Evolutionary conservation across 257 asterid genomes (phyloP).

Genomic region (Gardenia jasminoides): DNA sequence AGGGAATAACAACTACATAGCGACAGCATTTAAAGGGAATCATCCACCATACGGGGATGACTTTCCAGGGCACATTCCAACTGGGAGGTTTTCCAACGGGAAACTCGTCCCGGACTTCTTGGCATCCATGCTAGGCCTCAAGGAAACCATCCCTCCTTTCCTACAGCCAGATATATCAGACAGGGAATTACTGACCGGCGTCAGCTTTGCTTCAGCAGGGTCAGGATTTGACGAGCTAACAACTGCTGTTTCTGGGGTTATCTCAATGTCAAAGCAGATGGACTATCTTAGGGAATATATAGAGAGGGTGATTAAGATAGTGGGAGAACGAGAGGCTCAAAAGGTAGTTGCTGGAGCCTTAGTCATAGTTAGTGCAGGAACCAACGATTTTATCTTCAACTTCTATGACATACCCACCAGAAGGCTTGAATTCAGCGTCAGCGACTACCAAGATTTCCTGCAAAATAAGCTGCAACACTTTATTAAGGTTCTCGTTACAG

Average conservation of each 20-base stretch:
- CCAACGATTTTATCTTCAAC: constrained; percentile 63
- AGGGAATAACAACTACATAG: constrained; percentile 72
- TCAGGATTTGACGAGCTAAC: constrained; percentile 75
- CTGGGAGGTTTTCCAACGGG: constrained; percentile 74
- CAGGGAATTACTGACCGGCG: constrained; percentile 53
- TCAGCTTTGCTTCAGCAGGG: constrained; percentile 75
- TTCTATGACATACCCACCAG: constrained; percentile 58
- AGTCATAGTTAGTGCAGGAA: constrained; percentile 61
- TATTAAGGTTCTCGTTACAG: constrained; percentile 43
- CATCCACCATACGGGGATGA: constrained; percentile 61
- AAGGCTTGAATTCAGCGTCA: constrained; percentile 40
- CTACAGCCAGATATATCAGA: constrained; percentile 55
- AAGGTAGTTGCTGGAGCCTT: constrained; percentile 37
- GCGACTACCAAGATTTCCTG: constrained; percentile 51
- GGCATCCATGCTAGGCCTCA: constrained; percentile 57
- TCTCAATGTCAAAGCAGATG: constrained; percentile 47
- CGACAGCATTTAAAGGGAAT: constrained; percentile 46
- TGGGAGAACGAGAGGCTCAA: constrained; percentile 40
- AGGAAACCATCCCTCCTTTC: constrained; percentile 58
- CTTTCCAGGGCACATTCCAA: constrained; percentile 49
- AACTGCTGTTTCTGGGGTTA: constrained; percentile 40
- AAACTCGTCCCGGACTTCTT: constrained; percentile 66
- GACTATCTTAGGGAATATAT: constrained; percentile 36
- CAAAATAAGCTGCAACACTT: constrained; percentile 41
- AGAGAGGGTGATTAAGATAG: constrained; percentile 34